Conservation (phyloP, 192 early-diverging fungal genomes). For the Linnemannia schmuckeri region DNA sequence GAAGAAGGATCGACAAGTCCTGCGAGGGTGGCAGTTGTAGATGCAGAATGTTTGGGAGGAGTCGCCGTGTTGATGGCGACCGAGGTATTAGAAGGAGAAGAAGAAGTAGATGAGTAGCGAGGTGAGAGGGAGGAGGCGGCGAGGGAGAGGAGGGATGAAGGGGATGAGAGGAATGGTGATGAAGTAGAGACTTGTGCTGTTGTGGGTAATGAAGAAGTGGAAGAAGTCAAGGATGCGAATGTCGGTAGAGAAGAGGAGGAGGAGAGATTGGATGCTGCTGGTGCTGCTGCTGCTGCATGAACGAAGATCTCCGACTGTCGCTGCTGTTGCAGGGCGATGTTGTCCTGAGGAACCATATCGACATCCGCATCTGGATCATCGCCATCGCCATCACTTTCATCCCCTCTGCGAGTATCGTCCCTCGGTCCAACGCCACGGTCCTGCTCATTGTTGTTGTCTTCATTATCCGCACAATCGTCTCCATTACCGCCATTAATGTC, state of each 20-base stretch:
- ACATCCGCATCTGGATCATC: neutral
- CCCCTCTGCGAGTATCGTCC: neutral
- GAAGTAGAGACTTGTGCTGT: neutral
- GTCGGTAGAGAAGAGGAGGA: neutral
- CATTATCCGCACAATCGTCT: neutral
- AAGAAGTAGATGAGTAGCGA: neutral
- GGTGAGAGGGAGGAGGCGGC: neutral
- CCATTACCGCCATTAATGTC: neutral
- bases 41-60: neutral
- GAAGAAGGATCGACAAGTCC: neutral
- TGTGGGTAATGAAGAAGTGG: neutral
- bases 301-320: neutral
- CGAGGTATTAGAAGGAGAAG: neutral
- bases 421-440: neutral
- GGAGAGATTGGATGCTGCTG: neutral
- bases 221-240: neutral
- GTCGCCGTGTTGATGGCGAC: neutral
- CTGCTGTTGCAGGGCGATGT: neutral
- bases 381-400: neutral
- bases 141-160: neutral
- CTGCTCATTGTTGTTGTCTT: neutral
- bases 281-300: neutral
- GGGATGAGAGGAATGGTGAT: neutral
- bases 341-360: neutral
- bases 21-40: neutral